Percentiles rank a stretch among this genome's conserved stretches.
Evolutionary conservation across 805 yeast species (phyloP).

Genomic region (Maudiozyma barnettii): DNA sequence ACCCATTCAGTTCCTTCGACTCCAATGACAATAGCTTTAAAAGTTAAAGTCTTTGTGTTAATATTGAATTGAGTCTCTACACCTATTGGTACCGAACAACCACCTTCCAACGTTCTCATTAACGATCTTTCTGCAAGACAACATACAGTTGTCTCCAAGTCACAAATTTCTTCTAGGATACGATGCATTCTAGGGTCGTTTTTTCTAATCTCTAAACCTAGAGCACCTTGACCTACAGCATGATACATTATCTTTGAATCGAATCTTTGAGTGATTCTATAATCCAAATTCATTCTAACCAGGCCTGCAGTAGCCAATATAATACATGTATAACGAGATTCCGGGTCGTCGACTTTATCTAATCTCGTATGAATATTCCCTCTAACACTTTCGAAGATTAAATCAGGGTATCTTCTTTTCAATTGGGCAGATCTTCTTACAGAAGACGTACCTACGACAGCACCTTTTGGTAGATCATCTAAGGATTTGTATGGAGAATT

Average conservation of each 20-base stretch:
- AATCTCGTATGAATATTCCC: conserved; percentile 80
- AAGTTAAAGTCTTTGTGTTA: conserved; percentile 36
- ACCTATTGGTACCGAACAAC: conserved; percentile 96
- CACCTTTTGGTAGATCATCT: conserved; percentile 70
- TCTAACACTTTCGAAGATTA: conserved; percentile 74
- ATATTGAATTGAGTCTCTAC: conserved; percentile 53
- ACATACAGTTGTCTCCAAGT: conserved; percentile 55
- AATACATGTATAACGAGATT: conserved; percentile 57
- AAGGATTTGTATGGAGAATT: conserved; percentile 56
- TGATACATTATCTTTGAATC: conserved; percentile 77
- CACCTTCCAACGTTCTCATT: conserved; percentile 87
- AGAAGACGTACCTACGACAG: conserved; percentile 90
- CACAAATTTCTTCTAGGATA: conserved; percentile 56
- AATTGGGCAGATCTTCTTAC: conserved; percentile 90
- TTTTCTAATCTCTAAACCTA: conserved; percentile 81
- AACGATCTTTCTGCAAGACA: conserved; percentile 84
- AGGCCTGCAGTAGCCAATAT: conserved; percentile 92
- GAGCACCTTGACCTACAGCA: conserved; percentile 98
- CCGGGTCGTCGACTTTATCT: conserved; percentile 65
- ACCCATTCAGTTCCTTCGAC: conserved; percentile 73
- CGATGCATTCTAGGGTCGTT: conserved; percentile 50
- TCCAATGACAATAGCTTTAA: conserved; percentile 69
- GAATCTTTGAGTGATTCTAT: conserved; percentile 65
- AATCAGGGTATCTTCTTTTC: conserved; percentile 63
- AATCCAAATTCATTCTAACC: conserved; percentile 57